Conservation (phyloP, 2,329 filamentous ascomycete species). For the Pseudovirgaria hyperparasitica region DNA sequence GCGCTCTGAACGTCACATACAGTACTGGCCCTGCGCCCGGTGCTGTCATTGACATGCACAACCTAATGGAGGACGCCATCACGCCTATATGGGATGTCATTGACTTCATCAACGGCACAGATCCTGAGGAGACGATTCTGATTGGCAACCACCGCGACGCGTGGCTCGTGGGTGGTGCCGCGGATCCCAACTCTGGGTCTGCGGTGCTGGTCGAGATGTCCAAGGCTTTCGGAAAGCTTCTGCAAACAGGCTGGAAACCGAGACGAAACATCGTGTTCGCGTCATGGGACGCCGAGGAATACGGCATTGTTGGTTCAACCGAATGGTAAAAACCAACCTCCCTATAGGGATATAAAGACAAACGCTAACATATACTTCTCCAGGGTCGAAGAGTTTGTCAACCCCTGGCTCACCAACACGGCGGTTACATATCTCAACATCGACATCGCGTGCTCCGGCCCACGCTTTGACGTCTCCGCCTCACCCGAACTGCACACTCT, state of each 20-base stretch:
- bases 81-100: constrained; percentile 69
- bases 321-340: constrained; percentile 2
- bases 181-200: constrained; percentile 39
- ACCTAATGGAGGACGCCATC: constrained; percentile 69
- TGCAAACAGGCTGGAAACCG: constrained; percentile 39
- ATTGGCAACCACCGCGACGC: constrained; percentile 43
- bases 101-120: constrained; percentile 55
- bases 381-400: constrained; percentile 37
- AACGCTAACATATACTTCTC: constrained; percentile 25
- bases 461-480: constrained; percentile 24
- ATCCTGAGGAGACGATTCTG: constrained; percentile 42
- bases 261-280: constrained; percentile 35
- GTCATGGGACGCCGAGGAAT: constrained; percentile 32
- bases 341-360: constrained; percentile 14
- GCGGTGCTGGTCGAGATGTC: constrained; percentile 37
- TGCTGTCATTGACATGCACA: constrained; percentile 34
- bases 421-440: constrained; percentile 39
- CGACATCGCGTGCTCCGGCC: constrained; percentile 35
- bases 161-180: constrained; percentile 41
- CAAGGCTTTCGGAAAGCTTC: constrained; percentile 35
- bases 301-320: constrained; percentile 18
- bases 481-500: constrained; percentile 29
- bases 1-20: constrained; percentile 22
- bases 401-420: constrained; percentile 32
- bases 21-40: constrained; percentile 38